Conservation (phyloP, 2,329 filamentous ascomycete genomes). For the Fusarium setosum region DNA sequence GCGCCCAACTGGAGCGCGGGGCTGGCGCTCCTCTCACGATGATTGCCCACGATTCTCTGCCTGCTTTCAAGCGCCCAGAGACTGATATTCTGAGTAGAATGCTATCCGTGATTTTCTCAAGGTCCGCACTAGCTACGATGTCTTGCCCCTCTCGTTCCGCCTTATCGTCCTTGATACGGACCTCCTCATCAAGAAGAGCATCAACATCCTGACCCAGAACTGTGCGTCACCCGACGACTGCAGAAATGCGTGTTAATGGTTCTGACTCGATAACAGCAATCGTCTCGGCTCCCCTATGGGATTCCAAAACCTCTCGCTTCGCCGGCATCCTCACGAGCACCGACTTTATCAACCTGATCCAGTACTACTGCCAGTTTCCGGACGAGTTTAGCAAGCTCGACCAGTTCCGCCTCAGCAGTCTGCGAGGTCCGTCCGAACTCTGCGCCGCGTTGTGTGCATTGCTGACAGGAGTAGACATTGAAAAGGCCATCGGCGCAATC, state of each 20-base stretch:
- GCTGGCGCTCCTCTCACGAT: slow-evolving; percentile 19
- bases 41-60: neutral
- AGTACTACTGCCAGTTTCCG: slow-evolving; percentile 98
- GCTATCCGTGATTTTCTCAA: slow-evolving; percentile 96
- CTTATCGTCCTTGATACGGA: slow-evolving; percentile 96
- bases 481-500: slow-evolving; percentile 89
- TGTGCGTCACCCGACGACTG: slow-evolving; percentile 63
- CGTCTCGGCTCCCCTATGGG: slow-evolving; percentile 96
- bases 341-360: slow-evolving; percentile 98
- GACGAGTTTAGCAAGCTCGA: slow-evolving; percentile 91
- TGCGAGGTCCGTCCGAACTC: slow-evolving; percentile 73
- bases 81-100: slow-evolving; percentile 64
- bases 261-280: slow-evolving; percentile 71
- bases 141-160: slow-evolving; percentile 94
- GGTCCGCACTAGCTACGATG: slow-evolving; percentile 96
- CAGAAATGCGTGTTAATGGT: slow-evolving; percentile 21
- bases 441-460: neutral
- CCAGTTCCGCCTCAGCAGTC: slow-evolving; percentile 90
- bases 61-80: slow-evolving; percentile 4
- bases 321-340: slow-evolving; percentile 94
- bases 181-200: slow-evolving; percentile 94
- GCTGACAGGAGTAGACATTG: slow-evolving; percentile 75
- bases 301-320: slow-evolving; percentile 92
- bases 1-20: slow-evolving; percentile 28
- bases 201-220: slow-evolving; percentile 96